Conservation (phyloP, 2,329 filamentous ascomycete species). For the Fusarium nurragi region DNA sequence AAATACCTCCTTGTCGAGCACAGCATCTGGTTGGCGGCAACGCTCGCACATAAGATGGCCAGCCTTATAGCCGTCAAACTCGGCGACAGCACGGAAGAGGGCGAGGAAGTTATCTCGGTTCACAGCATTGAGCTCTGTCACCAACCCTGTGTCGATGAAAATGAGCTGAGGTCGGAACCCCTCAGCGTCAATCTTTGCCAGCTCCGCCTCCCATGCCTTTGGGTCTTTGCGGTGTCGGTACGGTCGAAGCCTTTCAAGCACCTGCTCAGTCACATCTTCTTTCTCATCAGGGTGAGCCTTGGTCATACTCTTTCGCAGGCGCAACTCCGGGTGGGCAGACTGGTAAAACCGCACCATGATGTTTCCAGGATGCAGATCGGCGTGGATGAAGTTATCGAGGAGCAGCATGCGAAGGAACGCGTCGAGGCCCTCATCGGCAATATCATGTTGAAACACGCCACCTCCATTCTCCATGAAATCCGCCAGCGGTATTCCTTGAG, state of each 20-base stretch:
- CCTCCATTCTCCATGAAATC: constrained; percentile 92
- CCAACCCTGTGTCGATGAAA: constrained; percentile 96
- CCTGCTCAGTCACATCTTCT: constrained; percentile 85
- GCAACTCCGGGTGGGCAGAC: constrained; percentile 74
- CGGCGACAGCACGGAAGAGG: constrained; percentile 93
- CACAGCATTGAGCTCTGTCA: constrained; percentile 87
- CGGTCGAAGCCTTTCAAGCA: constrained; percentile 81
- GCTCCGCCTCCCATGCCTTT: constrained; percentile 76
- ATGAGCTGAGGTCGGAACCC: constrained; percentile 94
- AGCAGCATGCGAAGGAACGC: constrained; percentile 96
- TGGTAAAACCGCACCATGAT: constrained; percentile 99
- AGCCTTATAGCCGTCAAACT: constrained; percentile 96
- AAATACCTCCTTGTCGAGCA: constrained; percentile 89
- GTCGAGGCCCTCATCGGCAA: constrained; percentile 93
- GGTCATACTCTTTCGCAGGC: constrained; percentile 42
- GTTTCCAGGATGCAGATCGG: constrained; percentile 95
- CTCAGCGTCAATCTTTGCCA: constrained; percentile 81
- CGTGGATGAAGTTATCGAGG: constrained; percentile 97
- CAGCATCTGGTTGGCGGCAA: constrained; percentile 89
- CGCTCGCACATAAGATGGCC: constrained; percentile 96
- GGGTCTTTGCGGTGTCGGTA: constrained; percentile 70
- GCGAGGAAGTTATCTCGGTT: constrained; percentile 94
- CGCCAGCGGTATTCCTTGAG: constrained; percentile 89
- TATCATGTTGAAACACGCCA: constrained; percentile 91
- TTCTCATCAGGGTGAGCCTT: constrained; percentile 58